Conservation (phyloP, 306 rosid species). For the Rosa persica region DNA sequence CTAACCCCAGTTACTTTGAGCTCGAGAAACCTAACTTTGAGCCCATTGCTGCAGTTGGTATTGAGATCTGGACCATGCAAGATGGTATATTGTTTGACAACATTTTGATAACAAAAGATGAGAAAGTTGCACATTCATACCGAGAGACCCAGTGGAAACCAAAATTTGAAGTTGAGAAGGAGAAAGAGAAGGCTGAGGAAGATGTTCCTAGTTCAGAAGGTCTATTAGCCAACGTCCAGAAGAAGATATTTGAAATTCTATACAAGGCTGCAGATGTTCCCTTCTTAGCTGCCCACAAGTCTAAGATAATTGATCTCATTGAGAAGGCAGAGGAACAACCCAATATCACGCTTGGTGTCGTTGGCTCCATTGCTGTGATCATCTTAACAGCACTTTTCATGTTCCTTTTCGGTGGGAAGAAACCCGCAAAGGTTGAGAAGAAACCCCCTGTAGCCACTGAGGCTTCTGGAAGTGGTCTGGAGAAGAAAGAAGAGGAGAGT, state of each 20-base stretch:
- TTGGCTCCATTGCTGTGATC: conserved; percentile 55
- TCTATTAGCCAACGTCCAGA: conserved; percentile 64
- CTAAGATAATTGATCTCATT: conserved; percentile 61
- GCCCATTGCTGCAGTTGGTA: conserved; percentile 83
- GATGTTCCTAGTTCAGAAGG: conserved; percentile 58
- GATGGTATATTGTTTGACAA: conserved; percentile 92
- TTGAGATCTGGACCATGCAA: conserved; percentile 99
- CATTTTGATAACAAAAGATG: conserved; percentile 69
- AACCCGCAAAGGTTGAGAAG: conserved; percentile 49
- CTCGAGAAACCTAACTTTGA: conserved; percentile 76
- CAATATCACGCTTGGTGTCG: conserved; percentile 67
- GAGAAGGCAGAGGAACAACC: conserved; percentile 84
- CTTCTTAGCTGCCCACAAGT: conserved; percentile 62
- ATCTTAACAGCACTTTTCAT: conserved; percentile 54
- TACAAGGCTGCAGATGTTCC: conserved; percentile 81
- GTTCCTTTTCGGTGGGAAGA: conserved; percentile 77
- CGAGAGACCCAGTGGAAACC: conserved; percentile 85
- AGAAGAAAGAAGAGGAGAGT: conserved; percentile 36
- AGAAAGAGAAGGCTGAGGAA: conserved; percentile 75
- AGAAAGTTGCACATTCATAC: conserved; percentile 65
- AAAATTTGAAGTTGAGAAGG: conserved; percentile 70
- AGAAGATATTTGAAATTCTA: conserved; percentile 75
- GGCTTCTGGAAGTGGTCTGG: conserved; percentile 38
- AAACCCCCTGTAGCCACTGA: conserved; percentile 34
- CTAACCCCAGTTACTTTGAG: conserved; percentile 82